Base-by-base conservation (phyloP, 108 stramenopile genomes). In the Discostella pseudostelligera region DNA sequence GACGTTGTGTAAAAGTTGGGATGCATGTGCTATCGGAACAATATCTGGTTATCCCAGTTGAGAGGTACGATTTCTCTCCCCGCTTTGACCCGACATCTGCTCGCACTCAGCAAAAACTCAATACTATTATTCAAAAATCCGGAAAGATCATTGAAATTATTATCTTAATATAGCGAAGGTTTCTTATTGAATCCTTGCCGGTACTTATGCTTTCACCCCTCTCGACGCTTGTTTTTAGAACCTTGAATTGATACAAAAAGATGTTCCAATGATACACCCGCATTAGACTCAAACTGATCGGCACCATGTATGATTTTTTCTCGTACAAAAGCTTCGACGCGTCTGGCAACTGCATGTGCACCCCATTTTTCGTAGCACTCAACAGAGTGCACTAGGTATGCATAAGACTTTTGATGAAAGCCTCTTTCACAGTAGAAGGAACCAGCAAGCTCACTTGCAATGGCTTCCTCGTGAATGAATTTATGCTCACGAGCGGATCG, bases 11-110 rank as follows among this genome's bases (percentile, higher is more conserved):
- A 54, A 69, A 51, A 24, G 59, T 17, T 90, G 89, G 87, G 87
- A 87, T 63, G 55, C 73, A 24, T 88, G 89, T 72, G 67, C 89
- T n/a, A 80, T 88, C 28, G 89, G 87, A 21, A 72, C 75, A 14
- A 51, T 75, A 67, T 55, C 74, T 39, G 74, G 74, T 10, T 63
- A 55, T 58, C 74, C 67, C 16, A 56, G 55, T 56, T 56, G 55
- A 56, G 55, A 56, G n/a, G 42, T 1, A 43, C 42, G 4, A n/a
- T 12, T 43, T 11, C 4, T 8, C 10, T 12, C 10, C 42, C 2
- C 42, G 4, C n/a, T 43, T 43, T 43, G 42, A n/a, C n/a, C 10
- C n/a, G n/a, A n/a, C n/a, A n/a, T n/a, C n/a, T n/a, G n/a, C n/a
- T n/a, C n/a, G n/a, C n/a, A n/a, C n/a, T n/a, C n/a, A n/a, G n/a